These are phyloP conservation scores for Naematelia aurantialba DNA, from an alignment of 768 basidiomycete genomes.

Conservation along the genomic window DNA sequence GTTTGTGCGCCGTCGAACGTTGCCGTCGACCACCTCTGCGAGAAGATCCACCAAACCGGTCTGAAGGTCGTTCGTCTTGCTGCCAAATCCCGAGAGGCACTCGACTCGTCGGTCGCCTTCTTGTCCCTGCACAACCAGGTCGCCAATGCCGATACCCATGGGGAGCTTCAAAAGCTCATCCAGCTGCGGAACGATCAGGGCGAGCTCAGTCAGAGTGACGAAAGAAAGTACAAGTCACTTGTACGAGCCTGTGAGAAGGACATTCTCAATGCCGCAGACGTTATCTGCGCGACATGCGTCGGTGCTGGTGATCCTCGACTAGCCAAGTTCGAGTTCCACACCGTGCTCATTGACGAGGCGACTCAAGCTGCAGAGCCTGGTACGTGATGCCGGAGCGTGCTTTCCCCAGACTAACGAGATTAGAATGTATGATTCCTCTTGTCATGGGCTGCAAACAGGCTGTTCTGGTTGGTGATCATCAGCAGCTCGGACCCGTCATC, in stretches of 20 bases:
- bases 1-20: conserved; percentile 99
- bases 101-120: conserved; percentile 92
- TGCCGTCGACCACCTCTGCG: conserved; percentile 96
- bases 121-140: conserved; percentile 96
- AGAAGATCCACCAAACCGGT: conserved; percentile 99
- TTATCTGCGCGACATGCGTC: conserved; percentile 97
- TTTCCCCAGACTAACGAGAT: conserved; percentile 24
- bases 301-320: conserved; percentile 94
- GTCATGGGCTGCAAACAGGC: conserved; percentile 98
- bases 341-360: conserved; percentile 96
- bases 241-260: conserved; percentile 96
- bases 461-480: conserved; percentile 92
- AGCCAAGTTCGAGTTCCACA: conserved; percentile 96
- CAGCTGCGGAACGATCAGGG: conserved; percentile 97
- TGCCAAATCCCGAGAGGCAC: conserved; percentile 95
- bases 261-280: conserved; percentile 89
- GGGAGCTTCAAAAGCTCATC: conserved; percentile 96
- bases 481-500: conserved; percentile 97
- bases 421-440: conserved; percentile 99
- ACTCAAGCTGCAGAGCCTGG: conserved; percentile 97
- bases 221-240: conserved; percentile 94
- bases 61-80: conserved; percentile 96
- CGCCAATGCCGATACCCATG: conserved; percentile 90
- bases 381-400: conserved; percentile 45
- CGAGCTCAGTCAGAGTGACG: conserved; percentile 91